Percentiles rank a stretch among this genome's conserved stretches.
phyloP scores from a whole-genome alignment of 768 basidiomycete species.

The Dendrothele bispora region DNA sequence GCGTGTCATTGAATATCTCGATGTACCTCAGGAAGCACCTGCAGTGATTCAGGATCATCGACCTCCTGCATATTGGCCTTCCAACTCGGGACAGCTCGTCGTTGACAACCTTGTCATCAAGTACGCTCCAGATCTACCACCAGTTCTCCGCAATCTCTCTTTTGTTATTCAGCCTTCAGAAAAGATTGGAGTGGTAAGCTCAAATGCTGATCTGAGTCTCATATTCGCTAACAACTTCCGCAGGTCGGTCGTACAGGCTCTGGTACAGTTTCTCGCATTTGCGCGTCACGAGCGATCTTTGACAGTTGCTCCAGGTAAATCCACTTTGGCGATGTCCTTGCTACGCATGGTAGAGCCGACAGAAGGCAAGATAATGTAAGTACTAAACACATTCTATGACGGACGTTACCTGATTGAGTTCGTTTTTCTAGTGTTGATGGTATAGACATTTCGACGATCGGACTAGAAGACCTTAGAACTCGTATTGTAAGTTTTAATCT shows the following conservation, averaged over 20 bases:
- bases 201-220: neutral
- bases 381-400: neutral
- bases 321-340: slow-evolving; percentile 55
- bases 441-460: slow-evolving; percentile 65
- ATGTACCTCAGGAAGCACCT: slow-evolving; percentile 67
- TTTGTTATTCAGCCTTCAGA: slow-evolving; percentile 61
- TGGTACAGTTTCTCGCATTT: slow-evolving; percentile 31
- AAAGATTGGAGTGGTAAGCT: slow-evolving; percentile 65
- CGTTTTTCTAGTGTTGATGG: slow-evolving; percentile 61
- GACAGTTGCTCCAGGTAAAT: slow-evolving; percentile 42
- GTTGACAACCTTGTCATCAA: slow-evolving; percentile 60
- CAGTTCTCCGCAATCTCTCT: slow-evolving; percentile 56
- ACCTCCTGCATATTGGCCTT: slow-evolving; percentile 77
- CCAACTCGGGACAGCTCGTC: slow-evolving; percentile 52
- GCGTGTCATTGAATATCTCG: slow-evolving; percentile 69
- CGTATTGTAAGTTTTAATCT: slow-evolving; percentile 44
- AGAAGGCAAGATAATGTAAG: slow-evolving; percentile 58
- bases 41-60: slow-evolving; percentile 52
- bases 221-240: slow-evolving; percentile 2
- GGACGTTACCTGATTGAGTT: neutral
- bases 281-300: neutral
- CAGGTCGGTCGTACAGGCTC: slow-evolving; percentile 72
- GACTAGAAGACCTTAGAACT: slow-evolving; percentile 66
- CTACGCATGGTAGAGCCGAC: slow-evolving; percentile 64
- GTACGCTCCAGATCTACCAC: slow-evolving; percentile 63